Conservation (phyloP, 495 filamentous ascomycete species). For the Penicillium silybi region DNA sequence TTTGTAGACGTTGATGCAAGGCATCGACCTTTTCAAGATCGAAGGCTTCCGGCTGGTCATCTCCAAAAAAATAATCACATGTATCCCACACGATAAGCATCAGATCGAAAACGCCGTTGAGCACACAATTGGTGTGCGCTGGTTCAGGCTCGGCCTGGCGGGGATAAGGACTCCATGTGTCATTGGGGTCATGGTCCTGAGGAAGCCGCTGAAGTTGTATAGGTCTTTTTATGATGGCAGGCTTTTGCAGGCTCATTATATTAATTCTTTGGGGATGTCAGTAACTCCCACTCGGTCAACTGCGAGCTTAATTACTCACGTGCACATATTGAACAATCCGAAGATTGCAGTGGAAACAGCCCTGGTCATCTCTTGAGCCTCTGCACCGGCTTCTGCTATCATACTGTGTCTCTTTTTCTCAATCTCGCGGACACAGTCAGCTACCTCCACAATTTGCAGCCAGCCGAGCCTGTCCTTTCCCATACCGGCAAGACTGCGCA, state of each 20-base stretch:
- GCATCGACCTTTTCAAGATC: background rate
- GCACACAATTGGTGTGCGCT: constrained; percentile 13
- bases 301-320: background rate
- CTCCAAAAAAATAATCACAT: constrained; percentile 7
- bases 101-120: constrained; percentile 3
- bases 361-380: background rate
- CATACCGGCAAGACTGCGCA: background rate
- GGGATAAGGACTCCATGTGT: constrained; percentile 19
- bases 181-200: constrained; percentile 4
- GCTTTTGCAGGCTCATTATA: background rate
- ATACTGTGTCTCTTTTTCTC: background rate
- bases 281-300: background rate
- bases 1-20: background rate
- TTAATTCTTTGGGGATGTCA: background rate
- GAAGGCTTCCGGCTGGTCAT: constrained; percentile 2
- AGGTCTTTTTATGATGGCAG: background rate
- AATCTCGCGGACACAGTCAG: constrained; percentile 1
- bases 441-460: constrained; percentile 7
- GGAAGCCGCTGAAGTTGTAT: background rate
- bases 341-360: background rate
- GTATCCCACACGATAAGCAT: constrained; percentile 10
- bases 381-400: background rate
- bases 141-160: background rate
- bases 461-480: constrained; percentile 19
- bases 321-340: background rate